Percentiles rank a stretch among this genome's conserved stretches.
Conservation (phyloP, 2,329 filamentous ascomycete genomes). For the Alternaria sp. region DNA sequence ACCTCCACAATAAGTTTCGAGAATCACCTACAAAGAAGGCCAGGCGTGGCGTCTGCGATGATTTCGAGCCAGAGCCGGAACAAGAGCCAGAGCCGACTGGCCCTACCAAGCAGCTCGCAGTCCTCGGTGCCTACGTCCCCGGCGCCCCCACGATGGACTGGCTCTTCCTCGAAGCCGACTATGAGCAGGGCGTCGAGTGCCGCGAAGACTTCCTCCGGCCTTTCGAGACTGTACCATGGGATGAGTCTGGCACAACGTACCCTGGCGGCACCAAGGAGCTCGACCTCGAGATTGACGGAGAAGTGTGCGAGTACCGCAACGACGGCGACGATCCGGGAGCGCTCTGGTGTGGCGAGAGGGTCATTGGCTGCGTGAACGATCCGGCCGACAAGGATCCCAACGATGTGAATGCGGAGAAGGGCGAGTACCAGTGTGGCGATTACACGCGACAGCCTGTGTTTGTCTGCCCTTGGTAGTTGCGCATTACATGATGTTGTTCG, state of each 20-base stretch:
- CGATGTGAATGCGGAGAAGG: conserved; percentile 3
- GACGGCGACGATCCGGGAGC: not conserved
- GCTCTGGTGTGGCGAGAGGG: not conserved
- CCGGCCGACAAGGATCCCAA: not conserved
- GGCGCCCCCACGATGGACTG: not conserved
- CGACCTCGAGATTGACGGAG: not conserved
- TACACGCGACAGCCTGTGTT: conserved; percentile 12
- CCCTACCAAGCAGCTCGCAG: not conserved
- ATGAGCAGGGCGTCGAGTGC: not conserved
- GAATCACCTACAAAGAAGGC: not conserved
- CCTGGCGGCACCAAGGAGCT: not conserved
- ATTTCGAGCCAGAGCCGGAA: not conserved
- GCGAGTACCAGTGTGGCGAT: conserved; percentile 10
- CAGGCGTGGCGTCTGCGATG: not conserved
- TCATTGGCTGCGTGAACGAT: not conserved
- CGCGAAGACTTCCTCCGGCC: not conserved
- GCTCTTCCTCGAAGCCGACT: not conserved
- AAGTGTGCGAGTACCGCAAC: not conserved
- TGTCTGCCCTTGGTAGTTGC: not conserved
- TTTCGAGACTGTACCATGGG: not conserved
- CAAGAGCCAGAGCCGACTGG: not conserved
- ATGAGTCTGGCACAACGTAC: not conserved
- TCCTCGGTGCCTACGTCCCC: not conserved
- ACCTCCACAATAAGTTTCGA: not conserved
- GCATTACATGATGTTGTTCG: not conserved